Evolutionary conservation across 2,329 filamentous ascomycete species (phyloP).

Genomic region (Arthrinium puccinioides): DNA sequence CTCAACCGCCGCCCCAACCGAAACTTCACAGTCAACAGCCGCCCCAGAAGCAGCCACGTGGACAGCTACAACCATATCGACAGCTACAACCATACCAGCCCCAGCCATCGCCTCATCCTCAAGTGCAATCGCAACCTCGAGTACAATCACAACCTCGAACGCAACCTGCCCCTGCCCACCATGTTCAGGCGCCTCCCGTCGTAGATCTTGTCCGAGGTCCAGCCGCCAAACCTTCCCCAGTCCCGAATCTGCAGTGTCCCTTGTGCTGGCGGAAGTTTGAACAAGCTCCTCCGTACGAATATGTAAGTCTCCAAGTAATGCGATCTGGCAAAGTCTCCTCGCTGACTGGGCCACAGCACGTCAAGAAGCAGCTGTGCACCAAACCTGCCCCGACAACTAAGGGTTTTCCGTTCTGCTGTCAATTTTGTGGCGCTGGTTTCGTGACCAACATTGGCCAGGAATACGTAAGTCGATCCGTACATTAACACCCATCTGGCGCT

Average conservation of each 20-base stretch:
- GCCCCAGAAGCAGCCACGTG: not conserved
- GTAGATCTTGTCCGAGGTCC: no score
- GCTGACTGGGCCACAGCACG: slow-evolving; percentile 22
- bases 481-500: not conserved
- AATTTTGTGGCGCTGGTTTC: slow-evolving; percentile 39
- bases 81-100: slow-evolving; percentile 2
- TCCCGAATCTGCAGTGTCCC: slow-evolving; percentile 15
- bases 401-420: slow-evolving; percentile 31
- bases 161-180: no score
- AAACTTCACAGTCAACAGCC: no score
- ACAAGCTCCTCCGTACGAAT: slow-evolving; percentile 17
- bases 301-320: slow-evolving; percentile 14
- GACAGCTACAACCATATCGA: not conserved
- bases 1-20: no score
- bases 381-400: slow-evolving; percentile 12
- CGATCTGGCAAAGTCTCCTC: not conserved
- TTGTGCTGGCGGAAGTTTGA: slow-evolving; percentile 22
- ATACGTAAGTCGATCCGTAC: slow-evolving; percentile 26
- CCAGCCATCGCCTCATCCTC: slow-evolving; percentile 2
- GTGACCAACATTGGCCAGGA: slow-evolving; percentile 29
- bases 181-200: no score
- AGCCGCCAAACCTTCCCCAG: not conserved
- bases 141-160: no score
- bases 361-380: slow-evolving; percentile 26
- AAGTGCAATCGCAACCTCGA: no score